A percentile compares a stretch with the other conserved stretches of the same genome.
Evolutionary conservation across 331 rosid species (phyloP).

Genomic region (Rhamnella rubrinervis): DNA sequence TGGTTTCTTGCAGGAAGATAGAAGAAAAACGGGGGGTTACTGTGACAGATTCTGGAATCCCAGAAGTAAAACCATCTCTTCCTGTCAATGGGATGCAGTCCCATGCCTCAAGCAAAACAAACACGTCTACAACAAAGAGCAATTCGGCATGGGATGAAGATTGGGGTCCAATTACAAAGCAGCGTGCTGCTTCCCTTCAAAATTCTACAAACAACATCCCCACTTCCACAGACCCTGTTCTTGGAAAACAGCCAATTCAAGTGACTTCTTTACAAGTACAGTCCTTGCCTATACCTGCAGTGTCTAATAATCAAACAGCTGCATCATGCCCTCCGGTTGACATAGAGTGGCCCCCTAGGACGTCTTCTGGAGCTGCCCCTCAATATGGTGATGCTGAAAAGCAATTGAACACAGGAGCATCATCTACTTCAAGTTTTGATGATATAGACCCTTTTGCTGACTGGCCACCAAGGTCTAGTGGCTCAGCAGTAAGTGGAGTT

Average conservation of each 20-base stretch:
- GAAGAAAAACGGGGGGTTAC: constrained; percentile 97
- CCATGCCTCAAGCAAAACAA: constrained; percentile 45
- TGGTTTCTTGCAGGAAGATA: constrained; percentile 60
- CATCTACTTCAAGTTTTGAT: constrained; percentile 59
- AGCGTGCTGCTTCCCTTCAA: constrained; percentile 35
- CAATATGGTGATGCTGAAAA: constrained; percentile 55
- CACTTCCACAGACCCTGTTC: constrained; percentile 33
- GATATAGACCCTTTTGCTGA: constrained; percentile 83
- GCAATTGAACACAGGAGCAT: constrained; percentile 46
- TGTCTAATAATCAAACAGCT: constrained; percentile 54
- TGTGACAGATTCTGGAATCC: constrained; percentile 70
- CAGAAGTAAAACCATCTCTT: constrained; percentile 57
- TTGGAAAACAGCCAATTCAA: constrained; percentile 40
- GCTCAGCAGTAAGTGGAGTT: constrained; percentile 43
- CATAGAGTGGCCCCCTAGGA: constrained; percentile 94
- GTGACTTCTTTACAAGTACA: constrained; percentile 40
- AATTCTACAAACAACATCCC: constrained; percentile 29
- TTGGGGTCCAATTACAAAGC: constrained; percentile 64
- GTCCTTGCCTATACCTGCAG: constrained; percentile 32
- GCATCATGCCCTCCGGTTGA: constrained; percentile 77
- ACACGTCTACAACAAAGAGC: constrained; percentile 44
- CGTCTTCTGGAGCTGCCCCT: constrained; percentile 41
- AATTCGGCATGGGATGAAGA: constrained; percentile 90
- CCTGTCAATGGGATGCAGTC: constrained; percentile 51
- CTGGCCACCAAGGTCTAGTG: constrained; percentile 90